Evolutionary conservation across 2,329 filamentous ascomycete species (phyloP), one percentile per base, ranked within the genome.

Genomic region (Arthroderma sp.): DNA sequence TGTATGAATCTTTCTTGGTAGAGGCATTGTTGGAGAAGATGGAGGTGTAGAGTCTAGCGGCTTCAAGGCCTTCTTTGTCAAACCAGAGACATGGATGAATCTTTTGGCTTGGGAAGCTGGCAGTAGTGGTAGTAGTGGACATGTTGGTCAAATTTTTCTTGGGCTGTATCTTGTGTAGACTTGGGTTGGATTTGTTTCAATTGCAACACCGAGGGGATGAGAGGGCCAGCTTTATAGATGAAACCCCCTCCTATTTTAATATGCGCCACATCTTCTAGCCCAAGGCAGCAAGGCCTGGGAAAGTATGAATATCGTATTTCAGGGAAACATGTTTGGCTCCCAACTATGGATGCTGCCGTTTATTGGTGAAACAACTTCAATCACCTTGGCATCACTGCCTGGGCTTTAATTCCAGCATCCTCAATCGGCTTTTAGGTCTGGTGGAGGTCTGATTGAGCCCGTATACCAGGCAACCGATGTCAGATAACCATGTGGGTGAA

Each of bases 61-160:
- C 64, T 44, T 65, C 63, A 62, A 65, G 59, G 33, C 61, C 64
- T 37, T 64, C 55, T 41, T 58, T 59, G 47, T 64, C 62, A 56
- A 66, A 65, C 57, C 64, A 66, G 54, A 66, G 60, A 35, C 63
- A 66, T 9, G 58, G 54, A 55, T 58, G 56, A 28, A 65, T 61
- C 55, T 62, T 63, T 54, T 60, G 58, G 9, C 51, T 55, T 13
- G 51, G 51, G 17, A 54, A 54, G 19, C 2, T n/a, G 37, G 37
- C 15, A 31, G 8, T 54, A 6, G 11, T 37, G 31, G 6, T 2
- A 11, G 15, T 11, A 8, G n/a, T 38, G 33, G 9, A 3, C 19
- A 23, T 25, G 4, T 28, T 28, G 23, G 6, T 51, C 6, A 8
- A n/a, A 13, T 11, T 13, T n/a, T 25, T 9, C 4, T 7, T 28